Evolutionary conservation across 2,329 filamentous ascomycete genomes (phyloP).

Genomic region (Phialophora expanda): DNA sequence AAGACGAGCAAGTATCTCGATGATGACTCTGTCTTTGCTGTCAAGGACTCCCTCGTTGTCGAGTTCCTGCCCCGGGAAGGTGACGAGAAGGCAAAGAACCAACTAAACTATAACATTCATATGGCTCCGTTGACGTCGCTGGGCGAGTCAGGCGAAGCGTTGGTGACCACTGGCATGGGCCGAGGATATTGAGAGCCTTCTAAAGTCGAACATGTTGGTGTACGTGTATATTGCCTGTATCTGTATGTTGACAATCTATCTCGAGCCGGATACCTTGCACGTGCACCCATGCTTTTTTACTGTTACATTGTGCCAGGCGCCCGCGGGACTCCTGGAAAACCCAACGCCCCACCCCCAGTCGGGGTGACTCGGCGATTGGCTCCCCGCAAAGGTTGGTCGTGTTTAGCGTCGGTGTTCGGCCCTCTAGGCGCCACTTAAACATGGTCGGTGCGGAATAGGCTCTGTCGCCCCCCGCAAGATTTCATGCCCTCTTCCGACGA

Average conservation of each 20-base stretch:
- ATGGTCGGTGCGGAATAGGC: not conserved
- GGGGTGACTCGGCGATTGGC: not conserved
- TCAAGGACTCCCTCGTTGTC: constrained; percentile 64
- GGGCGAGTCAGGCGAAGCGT: constrained; percentile 59
- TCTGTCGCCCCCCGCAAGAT: constrained; percentile 9
- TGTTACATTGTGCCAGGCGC: not conserved
- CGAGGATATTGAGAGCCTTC: constrained; percentile 10
- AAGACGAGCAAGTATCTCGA: constrained; percentile 66
- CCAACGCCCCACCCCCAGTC: not conserved
- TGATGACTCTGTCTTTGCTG: constrained; percentile 64
- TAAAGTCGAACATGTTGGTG: constrained; percentile 1
- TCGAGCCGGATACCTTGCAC: not conserved
- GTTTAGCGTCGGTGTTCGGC: not conserved
- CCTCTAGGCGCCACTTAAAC: not conserved
- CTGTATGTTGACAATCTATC: not conserved
- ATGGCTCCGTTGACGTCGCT: constrained; percentile 43
- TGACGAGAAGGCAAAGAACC: constrained; percentile 59
- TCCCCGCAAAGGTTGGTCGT: not conserved
- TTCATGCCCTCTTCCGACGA: constrained; percentile 33
- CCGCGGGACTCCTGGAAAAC: not conserved
- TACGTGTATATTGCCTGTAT: not conserved
- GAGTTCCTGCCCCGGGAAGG: constrained; percentile 61
- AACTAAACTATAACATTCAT: constrained; percentile 60
- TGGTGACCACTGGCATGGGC: constrained; percentile 22
- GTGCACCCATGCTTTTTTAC: not conserved